Percentiles rank a stretch among this genome's conserved stretches.
Conservation (phyloP, 208 protist species). For the Naegleria lovaniensis region DNA sequence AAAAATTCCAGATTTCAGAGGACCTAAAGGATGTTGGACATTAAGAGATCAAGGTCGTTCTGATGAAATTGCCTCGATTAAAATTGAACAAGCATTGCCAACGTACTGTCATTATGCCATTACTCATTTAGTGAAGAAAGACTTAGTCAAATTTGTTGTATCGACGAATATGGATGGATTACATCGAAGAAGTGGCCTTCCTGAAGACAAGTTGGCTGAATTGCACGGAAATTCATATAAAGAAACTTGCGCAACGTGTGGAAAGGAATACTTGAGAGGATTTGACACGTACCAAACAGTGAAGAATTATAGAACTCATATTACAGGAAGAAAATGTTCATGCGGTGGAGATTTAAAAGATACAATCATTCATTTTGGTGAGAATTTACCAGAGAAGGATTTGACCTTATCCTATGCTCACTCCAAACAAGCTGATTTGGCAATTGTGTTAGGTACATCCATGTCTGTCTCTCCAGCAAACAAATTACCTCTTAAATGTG, state of each 20-base stretch:
- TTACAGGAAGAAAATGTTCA: constrained; percentile 22
- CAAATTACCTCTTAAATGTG: not conserved
- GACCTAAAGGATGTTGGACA: constrained; percentile 4
- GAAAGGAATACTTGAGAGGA: constrained; percentile 8
- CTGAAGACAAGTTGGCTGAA: not conserved
- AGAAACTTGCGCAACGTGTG: constrained; percentile 13
- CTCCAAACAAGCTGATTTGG: not conserved
- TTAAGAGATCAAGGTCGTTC: not conserved
- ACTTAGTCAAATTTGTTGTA: not conserved
- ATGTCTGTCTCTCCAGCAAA: not conserved
- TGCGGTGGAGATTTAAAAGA: not conserved
- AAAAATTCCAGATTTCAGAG: constrained; percentile 3
- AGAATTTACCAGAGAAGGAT: not conserved
- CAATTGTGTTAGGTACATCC: not conserved
- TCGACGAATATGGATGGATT: constrained; percentile 30
- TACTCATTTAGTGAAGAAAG: not conserved
- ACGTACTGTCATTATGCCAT: not conserved
- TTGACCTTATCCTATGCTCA: not conserved
- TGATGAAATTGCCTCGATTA: not conserved
- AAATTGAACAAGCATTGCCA: not conserved
- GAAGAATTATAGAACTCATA: not conserved
- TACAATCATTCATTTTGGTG: not conserved
- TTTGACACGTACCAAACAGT: not conserved
- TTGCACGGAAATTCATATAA: constrained; percentile 26
- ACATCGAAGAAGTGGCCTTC: constrained; percentile 18